These are phyloP conservation scores for Apiospora aurea DNA, from an alignment of 2,329 filamentous ascomycete genomes.

Conservation along the genomic window DNA sequence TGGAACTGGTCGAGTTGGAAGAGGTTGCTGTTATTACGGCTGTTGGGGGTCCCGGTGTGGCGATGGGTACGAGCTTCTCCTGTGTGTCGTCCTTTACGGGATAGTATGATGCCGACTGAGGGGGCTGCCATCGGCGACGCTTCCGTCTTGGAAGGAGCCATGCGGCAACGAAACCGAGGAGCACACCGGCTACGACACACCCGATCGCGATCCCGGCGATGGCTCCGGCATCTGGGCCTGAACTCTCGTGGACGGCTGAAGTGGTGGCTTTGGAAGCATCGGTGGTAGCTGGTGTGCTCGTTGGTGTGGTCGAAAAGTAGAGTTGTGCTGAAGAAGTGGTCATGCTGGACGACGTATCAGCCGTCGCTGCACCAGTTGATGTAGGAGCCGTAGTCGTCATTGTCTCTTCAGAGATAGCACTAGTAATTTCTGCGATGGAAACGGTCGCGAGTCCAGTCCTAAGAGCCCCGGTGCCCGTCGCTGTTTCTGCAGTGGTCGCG, in stretches of 20 bases:
- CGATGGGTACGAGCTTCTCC: constrained; percentile 29
- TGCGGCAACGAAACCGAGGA: constrained; percentile 36
- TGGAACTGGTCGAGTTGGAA: constrained; percentile 45
- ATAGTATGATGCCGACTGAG: constrained; percentile 25
- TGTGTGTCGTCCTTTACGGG: constrained; percentile 26
- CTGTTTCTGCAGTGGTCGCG: background rate
- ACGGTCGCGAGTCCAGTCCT: background rate
- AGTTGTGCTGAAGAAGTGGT: background rate
- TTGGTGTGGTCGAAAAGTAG: background rate
- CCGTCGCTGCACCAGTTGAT: background rate
- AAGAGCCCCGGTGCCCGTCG: background rate
- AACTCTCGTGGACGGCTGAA: background rate
- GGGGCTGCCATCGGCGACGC: constrained; percentile 27
- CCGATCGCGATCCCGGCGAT: constrained; percentile 42
- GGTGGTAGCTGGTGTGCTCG: background rate
- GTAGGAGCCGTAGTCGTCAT: background rate
- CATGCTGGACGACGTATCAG: background rate
- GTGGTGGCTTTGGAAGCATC: background rate
- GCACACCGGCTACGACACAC: constrained; percentile 39
- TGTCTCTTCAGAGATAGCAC: too few species aligned
- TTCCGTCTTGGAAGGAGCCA: constrained; percentile 38
- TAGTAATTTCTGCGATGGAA: too few species aligned
- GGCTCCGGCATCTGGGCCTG: constrained; percentile 30
- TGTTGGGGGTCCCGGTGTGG: constrained; percentile 8
- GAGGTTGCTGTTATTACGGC: constrained; percentile 23